Percentiles rank a stretch among this genome's conserved stretches.
These are phyloP conservation scores for Hamamelis virginiana DNA, from an alignment of 164 flowering plant genomes.

Conservation along the genomic window DNA sequence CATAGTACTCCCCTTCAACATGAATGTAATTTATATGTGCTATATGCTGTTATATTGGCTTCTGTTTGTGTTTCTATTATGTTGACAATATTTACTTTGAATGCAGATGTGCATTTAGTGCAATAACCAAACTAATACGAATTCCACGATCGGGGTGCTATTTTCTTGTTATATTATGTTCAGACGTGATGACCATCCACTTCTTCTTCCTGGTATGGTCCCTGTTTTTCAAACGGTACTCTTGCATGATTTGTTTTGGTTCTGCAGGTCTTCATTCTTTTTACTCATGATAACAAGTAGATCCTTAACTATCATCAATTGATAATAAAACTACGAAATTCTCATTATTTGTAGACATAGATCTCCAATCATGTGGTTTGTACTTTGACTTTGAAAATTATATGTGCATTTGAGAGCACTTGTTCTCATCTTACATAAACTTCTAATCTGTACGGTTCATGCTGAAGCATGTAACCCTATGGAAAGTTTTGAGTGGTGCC, in stretches of 20 bases:
- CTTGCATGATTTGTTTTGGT: not conserved
- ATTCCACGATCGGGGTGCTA: constrained; percentile 87
- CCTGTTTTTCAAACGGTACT: constrained; percentile 2
- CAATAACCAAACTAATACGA: constrained; percentile 66
- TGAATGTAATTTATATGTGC: not conserved
- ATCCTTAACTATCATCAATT: not conserved
- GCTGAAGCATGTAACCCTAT: too few species aligned
- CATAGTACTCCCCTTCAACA: not conserved
- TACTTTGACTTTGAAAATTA: not conserved
- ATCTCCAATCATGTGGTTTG: not conserved
- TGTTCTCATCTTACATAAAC: not conserved
- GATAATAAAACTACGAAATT: too few species aligned
- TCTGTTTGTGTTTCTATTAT: not conserved
- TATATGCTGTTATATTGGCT: not conserved
- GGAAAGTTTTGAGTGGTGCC: too few species aligned
- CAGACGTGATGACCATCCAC: constrained; percentile 97
- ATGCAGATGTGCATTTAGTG: constrained; percentile 92
- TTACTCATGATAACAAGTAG: not conserved
- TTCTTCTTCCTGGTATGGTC: constrained; percentile 93
- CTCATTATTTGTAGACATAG: too few species aligned
- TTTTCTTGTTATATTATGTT: constrained; percentile 80
- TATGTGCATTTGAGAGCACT: not conserved
- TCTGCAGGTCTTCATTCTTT: not conserved
- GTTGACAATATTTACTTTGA: constrained; percentile 5
- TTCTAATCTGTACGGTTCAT: too few species aligned